Evolutionary conservation across 2,329 filamentous ascomycete genomes (phyloP).

Genomic region (Ophiocordyceps unilateralis): DNA sequence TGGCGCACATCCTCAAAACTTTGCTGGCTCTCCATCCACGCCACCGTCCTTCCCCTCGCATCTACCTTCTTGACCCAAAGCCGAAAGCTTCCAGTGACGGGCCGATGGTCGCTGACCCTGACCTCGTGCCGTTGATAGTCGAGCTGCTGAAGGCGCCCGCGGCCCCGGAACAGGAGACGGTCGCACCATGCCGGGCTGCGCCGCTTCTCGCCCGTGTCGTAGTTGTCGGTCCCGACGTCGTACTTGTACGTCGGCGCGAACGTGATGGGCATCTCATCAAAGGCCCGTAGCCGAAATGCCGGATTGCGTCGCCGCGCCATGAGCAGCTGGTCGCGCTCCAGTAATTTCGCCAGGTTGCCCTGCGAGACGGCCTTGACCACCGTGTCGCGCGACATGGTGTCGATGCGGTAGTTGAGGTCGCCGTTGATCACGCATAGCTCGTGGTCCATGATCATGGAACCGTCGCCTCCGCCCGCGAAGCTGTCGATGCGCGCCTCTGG

Average conservation of each 20-base stretch:
- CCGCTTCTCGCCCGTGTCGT: constrained; percentile 90
- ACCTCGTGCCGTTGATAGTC: constrained; percentile 86
- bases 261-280: constrained; percentile 77
- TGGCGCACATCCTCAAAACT: constrained; percentile 57
- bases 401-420: constrained; percentile 95
- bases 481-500: constrained; percentile 52
- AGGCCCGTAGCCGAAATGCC: constrained; percentile 71
- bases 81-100: constrained; percentile 72
- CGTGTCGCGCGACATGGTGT: constrained; percentile 86
- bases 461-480: constrained; percentile 84
- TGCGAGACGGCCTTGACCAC: constrained; percentile 73
- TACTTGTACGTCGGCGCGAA: constrained; percentile 98
- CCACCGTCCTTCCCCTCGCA: constrained; percentile 42
- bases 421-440: constrained; percentile 95
- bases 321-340: constrained; percentile 86
- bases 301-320: constrained; percentile 81
- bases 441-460: constrained; percentile 86
- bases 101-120: constrained; percentile 77
- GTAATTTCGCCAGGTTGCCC: constrained; percentile 66
- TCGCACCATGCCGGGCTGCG: constrained; percentile 94
- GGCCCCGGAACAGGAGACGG: constrained; percentile 68
- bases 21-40: constrained; percentile 58
- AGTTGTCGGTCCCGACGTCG: constrained; percentile 84
- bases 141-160: constrained; percentile 67
- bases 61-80: constrained; percentile 73